A percentile compares a stretch with the other conserved stretches of the same genome.
phyloP scores from a whole-genome alignment of 306 rosid species.

The Trichosanthes truncata region DNA sequence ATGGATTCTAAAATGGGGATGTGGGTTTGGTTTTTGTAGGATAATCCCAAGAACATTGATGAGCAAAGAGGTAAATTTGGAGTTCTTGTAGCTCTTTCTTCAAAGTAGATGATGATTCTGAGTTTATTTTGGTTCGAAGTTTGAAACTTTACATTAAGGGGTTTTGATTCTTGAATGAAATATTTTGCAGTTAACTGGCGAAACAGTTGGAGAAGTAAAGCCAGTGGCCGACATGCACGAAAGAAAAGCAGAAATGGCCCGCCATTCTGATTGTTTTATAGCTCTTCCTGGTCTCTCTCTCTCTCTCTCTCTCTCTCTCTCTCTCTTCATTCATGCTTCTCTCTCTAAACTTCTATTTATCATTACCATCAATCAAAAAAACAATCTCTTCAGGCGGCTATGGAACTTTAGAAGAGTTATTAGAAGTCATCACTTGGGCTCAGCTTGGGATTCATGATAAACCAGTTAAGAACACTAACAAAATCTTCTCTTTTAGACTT shows the following conservation, averaged over 20 bases:
- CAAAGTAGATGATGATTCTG: background rate
- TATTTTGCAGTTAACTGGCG: slow-evolving; percentile 39
- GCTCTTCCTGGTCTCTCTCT: slow-evolving; percentile 46
- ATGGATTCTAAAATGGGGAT: background rate
- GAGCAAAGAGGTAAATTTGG: slow-evolving; percentile 29
- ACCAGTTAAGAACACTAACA: slow-evolving; percentile 28
- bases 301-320: background rate
- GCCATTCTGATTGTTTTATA: slow-evolving; percentile 51
- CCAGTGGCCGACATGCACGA: slow-evolving; percentile 56
- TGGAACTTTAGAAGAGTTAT: slow-evolving; percentile 47
- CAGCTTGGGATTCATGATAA: slow-evolving; percentile 58
- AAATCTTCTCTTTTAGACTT: background rate
- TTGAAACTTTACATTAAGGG: background rate
- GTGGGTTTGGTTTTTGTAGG: slow-evolving; percentile 15
- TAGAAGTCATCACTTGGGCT: slow-evolving; percentile 57
- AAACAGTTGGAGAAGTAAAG: slow-evolving; percentile 45
- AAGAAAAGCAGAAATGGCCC: slow-evolving; percentile 66
- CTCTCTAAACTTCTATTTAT: background rate
- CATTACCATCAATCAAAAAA: background rate
- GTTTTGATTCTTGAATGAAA: background rate
- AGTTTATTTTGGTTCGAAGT: background rate
- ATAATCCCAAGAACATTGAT: slow-evolving; percentile 43
- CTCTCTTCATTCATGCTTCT: background rate
- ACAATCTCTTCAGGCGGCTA: slow-evolving; percentile 31
- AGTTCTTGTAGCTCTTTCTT: background rate